These are phyloP conservation scores for Auricularia heimuer DNA, from an alignment of 768 basidiomycete species.

Conservation along the genomic window DNA sequence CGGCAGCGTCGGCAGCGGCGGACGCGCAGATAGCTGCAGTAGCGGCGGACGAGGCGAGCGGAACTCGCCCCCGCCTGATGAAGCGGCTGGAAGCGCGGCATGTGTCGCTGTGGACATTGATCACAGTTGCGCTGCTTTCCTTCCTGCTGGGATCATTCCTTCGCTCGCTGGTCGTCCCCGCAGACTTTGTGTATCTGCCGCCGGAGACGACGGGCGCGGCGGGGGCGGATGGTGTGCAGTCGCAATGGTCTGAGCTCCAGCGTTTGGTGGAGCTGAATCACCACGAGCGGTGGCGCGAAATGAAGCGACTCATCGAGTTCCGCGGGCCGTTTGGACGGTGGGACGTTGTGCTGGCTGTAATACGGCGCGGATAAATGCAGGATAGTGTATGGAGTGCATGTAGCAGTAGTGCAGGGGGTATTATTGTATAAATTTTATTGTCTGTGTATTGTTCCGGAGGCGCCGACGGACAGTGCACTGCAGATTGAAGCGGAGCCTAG, in stretches of 20 bases:
- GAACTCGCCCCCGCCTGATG: neutral
- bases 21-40: neutral
- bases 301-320: constrained; percentile 69
- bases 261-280: constrained; percentile 24
- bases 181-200: constrained; percentile 81
- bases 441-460: constrained; percentile 1
- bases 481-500: neutral
- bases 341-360: constrained; percentile 82
- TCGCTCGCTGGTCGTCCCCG: constrained; percentile 79
- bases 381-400: neutral
- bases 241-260: neutral
- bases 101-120: constrained; percentile 46
- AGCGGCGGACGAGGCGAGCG: neutral
- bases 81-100: constrained; percentile 30
- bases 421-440: neutral
- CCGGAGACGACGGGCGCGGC: constrained; percentile 18
- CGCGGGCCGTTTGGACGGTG: constrained; percentile 75
- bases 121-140: constrained; percentile 67
- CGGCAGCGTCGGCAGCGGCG: too few species aligned
- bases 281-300: constrained; percentile 69
- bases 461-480: neutral
- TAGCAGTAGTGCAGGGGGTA: neutral
- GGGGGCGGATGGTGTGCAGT: constrained; percentile 30
- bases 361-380: constrained; percentile 47
- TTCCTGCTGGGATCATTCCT: constrained; percentile 88